Conservation (phyloP, 1,139 yeast species). For the Saccharomyces hybrid region DNA sequence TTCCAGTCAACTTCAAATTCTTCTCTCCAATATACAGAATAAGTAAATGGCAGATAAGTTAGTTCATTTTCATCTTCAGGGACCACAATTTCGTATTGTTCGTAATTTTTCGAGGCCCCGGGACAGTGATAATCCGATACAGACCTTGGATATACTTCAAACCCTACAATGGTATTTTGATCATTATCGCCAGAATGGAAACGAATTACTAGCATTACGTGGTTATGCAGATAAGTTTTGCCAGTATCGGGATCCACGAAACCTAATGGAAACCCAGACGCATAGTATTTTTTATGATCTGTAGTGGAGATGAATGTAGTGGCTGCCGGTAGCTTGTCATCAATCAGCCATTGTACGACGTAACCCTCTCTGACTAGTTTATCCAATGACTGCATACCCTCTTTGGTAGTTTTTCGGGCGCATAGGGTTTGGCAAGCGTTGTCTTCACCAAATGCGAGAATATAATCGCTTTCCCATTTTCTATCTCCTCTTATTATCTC, state of each 20-base stretch:
- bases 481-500: slow-evolving; percentile 79
- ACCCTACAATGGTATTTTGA: slow-evolving; percentile 67
- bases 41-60: slow-evolving; percentile 60
- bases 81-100: slow-evolving; percentile 44
- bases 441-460: slow-evolving; percentile 54
- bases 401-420: slow-evolving; percentile 47
- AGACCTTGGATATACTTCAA: slow-evolving; percentile 84
- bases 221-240: slow-evolving; percentile 61
- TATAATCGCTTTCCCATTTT: slow-evolving; percentile 66
- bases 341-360: slow-evolving; percentile 77
- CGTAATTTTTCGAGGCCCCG: slow-evolving; percentile 53
- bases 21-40: slow-evolving; percentile 86
- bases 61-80: slow-evolving; percentile 31
- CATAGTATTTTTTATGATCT: slow-evolving; percentile 59
- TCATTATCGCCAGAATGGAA: slow-evolving; percentile 52
- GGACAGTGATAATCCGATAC: slow-evolving; percentile 63
- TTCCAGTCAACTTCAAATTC: slow-evolving; percentile 61
- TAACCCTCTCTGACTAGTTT: slow-evolving; percentile 61
- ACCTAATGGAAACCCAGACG: slow-evolving; percentile 85
- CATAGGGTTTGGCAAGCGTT: slow-evolving; percentile 61
- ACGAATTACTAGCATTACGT: slow-evolving; percentile 71
- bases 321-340: slow-evolving; percentile 75
- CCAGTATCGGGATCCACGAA: slow-evolving; percentile 46
- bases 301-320: slow-evolving; percentile 69
- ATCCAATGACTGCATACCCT: slow-evolving; percentile 49